These are phyloP conservation scores for Pleurotus ostreatus DNA, from an alignment of 768 basidiomycete genomes.

Conservation along the genomic window DNA sequence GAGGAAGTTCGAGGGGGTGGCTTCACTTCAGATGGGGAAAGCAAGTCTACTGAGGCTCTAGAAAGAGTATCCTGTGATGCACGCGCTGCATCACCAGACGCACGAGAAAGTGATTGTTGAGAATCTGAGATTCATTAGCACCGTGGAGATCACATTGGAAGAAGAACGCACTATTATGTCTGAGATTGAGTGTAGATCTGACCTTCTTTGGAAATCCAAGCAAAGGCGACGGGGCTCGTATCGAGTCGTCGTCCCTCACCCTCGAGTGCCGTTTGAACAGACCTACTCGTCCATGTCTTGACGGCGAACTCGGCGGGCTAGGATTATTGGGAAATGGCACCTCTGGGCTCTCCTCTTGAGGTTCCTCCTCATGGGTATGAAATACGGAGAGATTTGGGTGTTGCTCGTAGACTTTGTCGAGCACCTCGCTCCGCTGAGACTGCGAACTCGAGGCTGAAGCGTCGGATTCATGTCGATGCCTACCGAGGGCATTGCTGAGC, in stretches of 20 bases:
- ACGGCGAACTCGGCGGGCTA: slow-evolving; percentile 47
- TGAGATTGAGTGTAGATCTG: slow-evolving; percentile 34
- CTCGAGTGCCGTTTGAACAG: slow-evolving; percentile 56
- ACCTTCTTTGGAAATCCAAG: slow-evolving; percentile 47
- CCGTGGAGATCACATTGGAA: background rate
- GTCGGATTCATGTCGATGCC: slow-evolving; percentile 26
- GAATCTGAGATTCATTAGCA: slow-evolving; percentile 20
- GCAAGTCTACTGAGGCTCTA: background rate
- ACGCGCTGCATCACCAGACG: slow-evolving; percentile 15
- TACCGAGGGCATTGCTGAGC: slow-evolving; percentile 52
- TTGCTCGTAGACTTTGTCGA: slow-evolving; percentile 52
- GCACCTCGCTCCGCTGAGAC: slow-evolving; percentile 31
- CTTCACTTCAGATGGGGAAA: background rate
- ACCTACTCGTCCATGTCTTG: slow-evolving; percentile 38
- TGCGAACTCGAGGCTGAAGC: slow-evolving; percentile 21
- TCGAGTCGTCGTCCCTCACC: slow-evolving; percentile 37
- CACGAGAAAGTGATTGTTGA: slow-evolving; percentile 26
- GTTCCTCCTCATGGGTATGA: slow-evolving; percentile 26
- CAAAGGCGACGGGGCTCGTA: slow-evolving; percentile 32
- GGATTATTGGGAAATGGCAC: slow-evolving; percentile 21
- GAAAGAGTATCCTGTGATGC: slow-evolving; percentile 9
- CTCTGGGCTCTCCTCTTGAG: slow-evolving; percentile 11
- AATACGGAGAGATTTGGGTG: slow-evolving; percentile 62
- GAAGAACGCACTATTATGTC: slow-evolving; percentile 31
- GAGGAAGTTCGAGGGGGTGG: slow-evolving; percentile 2